phyloP scores from a whole-genome alignment of 306 rosid species.

The Prinsepia uniflora region DNA sequence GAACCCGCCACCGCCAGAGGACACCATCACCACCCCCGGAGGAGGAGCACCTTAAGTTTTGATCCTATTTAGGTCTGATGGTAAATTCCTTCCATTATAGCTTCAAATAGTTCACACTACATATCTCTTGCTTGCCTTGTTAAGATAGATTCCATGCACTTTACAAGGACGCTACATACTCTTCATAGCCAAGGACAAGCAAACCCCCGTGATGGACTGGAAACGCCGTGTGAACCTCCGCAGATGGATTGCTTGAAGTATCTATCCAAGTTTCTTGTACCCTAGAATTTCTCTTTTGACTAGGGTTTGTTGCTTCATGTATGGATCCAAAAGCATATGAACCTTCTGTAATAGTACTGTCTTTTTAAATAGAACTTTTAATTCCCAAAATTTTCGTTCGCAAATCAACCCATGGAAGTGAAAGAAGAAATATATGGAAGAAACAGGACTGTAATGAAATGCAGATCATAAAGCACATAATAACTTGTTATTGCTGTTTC shows the following conservation, averaged over 20 bases:
- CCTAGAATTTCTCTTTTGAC: neutral
- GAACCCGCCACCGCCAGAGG: conserved; percentile 19
- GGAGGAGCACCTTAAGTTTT: conserved; percentile 8
- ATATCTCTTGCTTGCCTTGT: neutral
- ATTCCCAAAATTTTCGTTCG: neutral
- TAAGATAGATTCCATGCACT: neutral
- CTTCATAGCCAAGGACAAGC: conserved; percentile 1
- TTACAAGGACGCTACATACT: conserved; percentile 3
- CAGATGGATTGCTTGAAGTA: neutral
- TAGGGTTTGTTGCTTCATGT: conserved; percentile 6
- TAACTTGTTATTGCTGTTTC: conserved; percentile 13
- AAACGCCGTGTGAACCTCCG: neutral
- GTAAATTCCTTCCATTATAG: neutral
- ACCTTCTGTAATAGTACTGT: neutral
- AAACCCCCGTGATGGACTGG: neutral
- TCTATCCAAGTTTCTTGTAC: neutral
- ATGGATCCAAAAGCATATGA: neutral
- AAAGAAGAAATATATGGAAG: neutral
- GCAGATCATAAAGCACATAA: conserved; percentile 7
- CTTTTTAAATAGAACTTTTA: neutral
- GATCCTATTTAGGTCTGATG: conserved; percentile 11
- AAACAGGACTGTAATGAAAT: neutral
- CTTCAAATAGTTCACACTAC: neutral
- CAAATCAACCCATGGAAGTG: neutral
- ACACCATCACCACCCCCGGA: conserved; percentile 16